Base-by-base conservation (phyloP, 768 basidiomycete genomes). In the Lentinula raphanica region DNA sequence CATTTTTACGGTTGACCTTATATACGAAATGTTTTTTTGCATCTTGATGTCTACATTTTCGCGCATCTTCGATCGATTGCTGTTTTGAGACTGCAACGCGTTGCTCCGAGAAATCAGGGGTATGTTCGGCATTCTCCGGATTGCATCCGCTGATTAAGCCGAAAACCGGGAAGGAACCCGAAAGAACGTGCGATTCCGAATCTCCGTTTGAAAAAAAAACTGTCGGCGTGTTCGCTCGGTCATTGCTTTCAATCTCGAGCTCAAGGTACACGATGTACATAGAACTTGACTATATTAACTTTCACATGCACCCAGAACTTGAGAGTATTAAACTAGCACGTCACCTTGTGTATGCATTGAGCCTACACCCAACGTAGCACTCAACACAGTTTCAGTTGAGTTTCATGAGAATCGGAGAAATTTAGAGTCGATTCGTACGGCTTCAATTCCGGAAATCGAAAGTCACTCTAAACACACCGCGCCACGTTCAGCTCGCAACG, bases 391-490 rank as follows among this genome's bases (percentile, higher is more conserved):
- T 3, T 13, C 8, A 6, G 32, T 35, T 32, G 32, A 32, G 32
- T n/a, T n/a, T n/a, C n/a, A n/a, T n/a, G n/a, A n/a, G n/a, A n/a
- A n/a, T n/a, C n/a, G n/a, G n/a, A n/a, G n/a, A n/a, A n/a, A n/a
- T n/a, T n/a, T n/a, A n/a, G n/a, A n/a, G n/a, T n/a, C n/a, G n/a
- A n/a, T n/a, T n/a, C n/a, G n/a, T n/a, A n/a, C n/a, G n/a, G n/a
- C n/a, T n/a, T 35, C 67, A 79, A 62, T 68, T 69, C 59, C 78
- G 65, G 66, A 76, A 80, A 68, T 81, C 79, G 64, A 80, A 80
- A 15, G 73, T 79, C 54, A 79, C 77, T 70, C 79, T 79, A 58
- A 35, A 61, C 40, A 58, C 31, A 49, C 38, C 54, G 45, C 45
- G 21, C 35, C 45, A 38, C 36, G 45, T 66, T 59, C 29, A 46